These are phyloP conservation scores for Ailanthus altissimus DNA, from an alignment of 345 rosid genomes.

Conservation along the genomic window DNA sequence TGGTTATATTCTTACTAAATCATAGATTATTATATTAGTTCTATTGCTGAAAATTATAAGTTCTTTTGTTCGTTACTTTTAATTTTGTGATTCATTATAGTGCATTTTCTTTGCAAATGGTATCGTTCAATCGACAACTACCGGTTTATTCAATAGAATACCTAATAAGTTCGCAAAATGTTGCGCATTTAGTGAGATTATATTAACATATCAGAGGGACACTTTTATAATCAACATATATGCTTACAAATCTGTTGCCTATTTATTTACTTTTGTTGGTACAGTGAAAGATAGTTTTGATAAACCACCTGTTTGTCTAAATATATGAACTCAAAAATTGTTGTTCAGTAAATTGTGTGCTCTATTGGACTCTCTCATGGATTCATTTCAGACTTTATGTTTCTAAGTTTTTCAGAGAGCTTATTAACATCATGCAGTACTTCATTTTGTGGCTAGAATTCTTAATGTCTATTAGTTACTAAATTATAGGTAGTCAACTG, in stretches of 20 bases:
- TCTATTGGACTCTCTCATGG: background rate
- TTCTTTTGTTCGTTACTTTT: background rate
- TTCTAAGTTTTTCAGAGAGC: background rate
- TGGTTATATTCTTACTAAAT: background rate
- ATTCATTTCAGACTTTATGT: background rate
- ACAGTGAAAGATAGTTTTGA: background rate
- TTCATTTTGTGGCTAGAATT: too few relatives aligned
- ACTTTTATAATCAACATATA: background rate
- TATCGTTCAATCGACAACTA: background rate
- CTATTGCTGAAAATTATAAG: background rate
- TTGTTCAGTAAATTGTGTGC: background rate
- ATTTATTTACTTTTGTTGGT: background rate
- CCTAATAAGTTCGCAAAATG: background rate
- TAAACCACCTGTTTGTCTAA: background rate
- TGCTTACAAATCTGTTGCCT: background rate
- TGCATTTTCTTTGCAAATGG: background rate
- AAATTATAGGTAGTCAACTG: background rate
- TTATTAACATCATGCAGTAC: background rate
- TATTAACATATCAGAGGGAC: background rate
- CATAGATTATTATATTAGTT: background rate
- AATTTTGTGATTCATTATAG: background rate
- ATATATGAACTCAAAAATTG: background rate
- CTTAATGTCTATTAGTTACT: too few relatives aligned
- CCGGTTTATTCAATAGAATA: background rate
- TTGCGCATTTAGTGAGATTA: background rate